Evolutionary conservation across 1,139 yeast species (phyloP).

Genomic region (Sugiyamaella novakii): DNA sequence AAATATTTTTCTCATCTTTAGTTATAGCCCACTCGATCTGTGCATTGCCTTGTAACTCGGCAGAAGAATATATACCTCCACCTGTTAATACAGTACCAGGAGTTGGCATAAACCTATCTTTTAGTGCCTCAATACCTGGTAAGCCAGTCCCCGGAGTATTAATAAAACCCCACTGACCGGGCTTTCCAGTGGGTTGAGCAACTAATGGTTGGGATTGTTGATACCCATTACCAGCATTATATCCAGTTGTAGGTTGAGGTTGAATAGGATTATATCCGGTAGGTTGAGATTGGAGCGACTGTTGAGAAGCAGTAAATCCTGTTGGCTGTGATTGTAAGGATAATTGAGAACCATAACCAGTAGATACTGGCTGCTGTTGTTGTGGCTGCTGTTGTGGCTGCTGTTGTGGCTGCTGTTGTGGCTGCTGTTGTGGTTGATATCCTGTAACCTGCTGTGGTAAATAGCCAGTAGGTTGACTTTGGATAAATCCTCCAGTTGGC

Average conservation of each 20-base stretch:
- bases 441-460: conserved; percentile 44
- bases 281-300: conserved; percentile 41
- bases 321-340: conserved; percentile 43
- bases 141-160: conserved; percentile 72
- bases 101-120: conserved; percentile 72
- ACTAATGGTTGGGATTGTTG: conserved; percentile 38
- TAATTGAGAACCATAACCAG: conserved; percentile 6
- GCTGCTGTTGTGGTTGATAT: conserved; percentile 28
- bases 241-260: conserved; percentile 45
- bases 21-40: conserved; percentile 70
- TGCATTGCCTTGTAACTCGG: conserved; percentile 40
- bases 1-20: conserved; percentile 80
- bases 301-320: conserved; percentile 37
- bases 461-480: conserved; percentile 31
- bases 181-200: conserved; percentile 62
- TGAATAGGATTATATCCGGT: conserved; percentile 42
- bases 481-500: conserved; percentile 37
- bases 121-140: conserved; percentile 76
- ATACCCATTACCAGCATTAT: conserved; percentile 22
- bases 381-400: background rate
- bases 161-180: conserved; percentile 84
- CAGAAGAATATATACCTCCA: conserved; percentile 37
- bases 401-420: conserved; percentile 18
- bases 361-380: background rate
- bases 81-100: conserved; percentile 58